phyloP scores from a whole-genome alignment of 345 rosid genomes.

The Pistacia integerrima region DNA sequence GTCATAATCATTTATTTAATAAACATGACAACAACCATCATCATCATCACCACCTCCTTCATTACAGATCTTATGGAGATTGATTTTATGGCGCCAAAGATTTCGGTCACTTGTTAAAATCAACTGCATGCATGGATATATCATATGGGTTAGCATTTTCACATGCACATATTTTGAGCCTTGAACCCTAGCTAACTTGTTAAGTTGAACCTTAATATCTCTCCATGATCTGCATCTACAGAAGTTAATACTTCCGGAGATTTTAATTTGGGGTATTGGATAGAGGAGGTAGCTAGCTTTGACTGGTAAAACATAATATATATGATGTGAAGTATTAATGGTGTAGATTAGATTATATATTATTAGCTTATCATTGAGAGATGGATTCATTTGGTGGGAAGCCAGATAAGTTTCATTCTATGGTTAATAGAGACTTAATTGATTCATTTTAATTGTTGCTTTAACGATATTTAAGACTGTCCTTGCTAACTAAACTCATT shows the following conservation, averaged over 20 bases:
- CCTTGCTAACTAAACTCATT: too few relatives aligned
- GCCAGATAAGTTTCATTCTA: background rate
- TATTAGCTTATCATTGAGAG: background rate
- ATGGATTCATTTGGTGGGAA: background rate
- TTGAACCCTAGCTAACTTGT: background rate
- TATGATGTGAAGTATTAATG: background rate
- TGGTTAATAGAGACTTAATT: too few relatives aligned
- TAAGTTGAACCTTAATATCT: background rate
- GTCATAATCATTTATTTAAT: slow-evolving; percentile 15
- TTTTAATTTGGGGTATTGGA: background rate
- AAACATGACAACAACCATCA: slow-evolving; percentile 4
- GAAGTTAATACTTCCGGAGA: background rate
- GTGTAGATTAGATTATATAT: background rate
- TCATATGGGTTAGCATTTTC: background rate
- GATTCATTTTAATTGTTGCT: too few relatives aligned
- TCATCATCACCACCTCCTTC: background rate
- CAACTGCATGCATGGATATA: background rate
- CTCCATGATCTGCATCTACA: background rate
- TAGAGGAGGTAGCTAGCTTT: too few relatives aligned
- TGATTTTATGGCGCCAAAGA: background rate
- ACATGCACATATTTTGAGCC: background rate
- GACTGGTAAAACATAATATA: background rate
- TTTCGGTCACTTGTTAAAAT: too few relatives aligned
- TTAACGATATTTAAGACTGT: too few relatives aligned
- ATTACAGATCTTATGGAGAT: background rate